These are phyloP conservation scores for Boletus rubropictus DNA, from an alignment of 768 basidiomycete genomes.

Conservation along the genomic window DNA sequence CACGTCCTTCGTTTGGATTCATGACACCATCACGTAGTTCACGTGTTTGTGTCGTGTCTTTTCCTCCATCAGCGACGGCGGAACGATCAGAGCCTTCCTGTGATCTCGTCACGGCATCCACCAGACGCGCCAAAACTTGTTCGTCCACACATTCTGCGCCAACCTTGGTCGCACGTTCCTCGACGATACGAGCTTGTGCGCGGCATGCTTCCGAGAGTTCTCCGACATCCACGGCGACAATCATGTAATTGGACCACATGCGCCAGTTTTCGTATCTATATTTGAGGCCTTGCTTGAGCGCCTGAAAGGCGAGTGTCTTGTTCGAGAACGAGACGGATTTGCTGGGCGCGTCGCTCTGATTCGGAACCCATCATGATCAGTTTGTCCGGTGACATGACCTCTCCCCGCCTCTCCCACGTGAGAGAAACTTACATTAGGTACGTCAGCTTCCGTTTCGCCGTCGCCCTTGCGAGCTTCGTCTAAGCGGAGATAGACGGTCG, in stretches of 20 bases:
- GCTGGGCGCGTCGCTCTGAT: conserved; percentile 17
- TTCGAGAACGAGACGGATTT: conserved; percentile 56
- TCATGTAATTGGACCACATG: conserved; percentile 98
- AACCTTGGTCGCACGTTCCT: conserved; percentile 38
- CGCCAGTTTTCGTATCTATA: conserved; percentile 88
- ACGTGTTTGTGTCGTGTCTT: conserved; percentile 8
- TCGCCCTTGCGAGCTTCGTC: conserved; percentile 38
- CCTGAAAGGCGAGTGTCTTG: conserved; percentile 86
- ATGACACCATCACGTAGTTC: conserved; percentile 18
- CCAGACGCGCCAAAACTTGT: conserved; percentile 84
- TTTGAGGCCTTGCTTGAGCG: conserved; percentile 84
- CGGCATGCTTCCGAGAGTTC: conserved; percentile 85
- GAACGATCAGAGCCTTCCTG: conserved; percentile 32
- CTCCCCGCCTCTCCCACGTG: too few relatives aligned
- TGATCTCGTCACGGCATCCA: conserved; percentile 73
- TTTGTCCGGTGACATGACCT: background rate
- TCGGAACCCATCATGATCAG: conserved; percentile 14
- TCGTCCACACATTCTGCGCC: conserved; percentile 66
- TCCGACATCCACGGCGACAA: conserved; percentile 88
- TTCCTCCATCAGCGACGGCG: conserved; percentile 9
- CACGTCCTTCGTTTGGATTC: conserved; percentile 61
- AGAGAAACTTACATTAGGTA: conserved; percentile 19
- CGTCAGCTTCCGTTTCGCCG: conserved; percentile 26
- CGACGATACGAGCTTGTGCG: conserved; percentile 76
- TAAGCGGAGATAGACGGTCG: conserved; percentile 87